Percentiles rank a stretch among this genome's conserved stretches.
These are phyloP conservation scores for Rusavskia elegans DNA, from an alignment of 495 filamentous ascomycete genomes.

Conservation along the genomic window DNA sequence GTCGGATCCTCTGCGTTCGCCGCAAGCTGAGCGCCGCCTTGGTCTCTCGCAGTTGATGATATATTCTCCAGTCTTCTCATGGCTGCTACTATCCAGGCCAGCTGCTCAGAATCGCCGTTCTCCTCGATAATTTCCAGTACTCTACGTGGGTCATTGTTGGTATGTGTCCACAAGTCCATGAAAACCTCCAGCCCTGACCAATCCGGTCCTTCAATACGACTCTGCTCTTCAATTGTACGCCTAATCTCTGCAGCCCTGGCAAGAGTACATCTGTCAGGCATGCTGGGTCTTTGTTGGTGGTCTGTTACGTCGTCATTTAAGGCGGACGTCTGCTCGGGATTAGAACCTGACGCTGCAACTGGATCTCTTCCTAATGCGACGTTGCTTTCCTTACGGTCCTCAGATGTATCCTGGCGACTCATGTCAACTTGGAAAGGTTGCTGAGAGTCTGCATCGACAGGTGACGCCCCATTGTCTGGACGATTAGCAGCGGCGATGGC, in stretches of 20 bases:
- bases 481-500: no score
- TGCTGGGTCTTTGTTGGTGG: conserved; percentile 5
- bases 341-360: no score
- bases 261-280: conserved; percentile 15
- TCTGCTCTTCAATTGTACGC: conserved; percentile 22
- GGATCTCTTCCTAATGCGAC: no score
- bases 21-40: not conserved
- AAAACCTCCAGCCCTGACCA: conserved; percentile 28
- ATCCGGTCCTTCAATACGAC: conserved; percentile 6
- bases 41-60: not conserved
- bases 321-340: not conserved
- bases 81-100: conserved; percentile 31
- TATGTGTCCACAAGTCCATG: conserved; percentile 33
- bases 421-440: no score
- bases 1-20: not conserved
- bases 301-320: not conserved
- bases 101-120: conserved; percentile 38
- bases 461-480: no score
- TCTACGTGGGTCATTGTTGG: conserved; percentile 40
- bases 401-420: no score
- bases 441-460: no score
- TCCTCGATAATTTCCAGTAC: conserved; percentile 46
- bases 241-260: conserved; percentile 23
- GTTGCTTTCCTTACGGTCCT: no score
- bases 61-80: conserved; percentile 17